Conservation (phyloP, 129 eudicot species). For the Silybum marianum region DNA sequence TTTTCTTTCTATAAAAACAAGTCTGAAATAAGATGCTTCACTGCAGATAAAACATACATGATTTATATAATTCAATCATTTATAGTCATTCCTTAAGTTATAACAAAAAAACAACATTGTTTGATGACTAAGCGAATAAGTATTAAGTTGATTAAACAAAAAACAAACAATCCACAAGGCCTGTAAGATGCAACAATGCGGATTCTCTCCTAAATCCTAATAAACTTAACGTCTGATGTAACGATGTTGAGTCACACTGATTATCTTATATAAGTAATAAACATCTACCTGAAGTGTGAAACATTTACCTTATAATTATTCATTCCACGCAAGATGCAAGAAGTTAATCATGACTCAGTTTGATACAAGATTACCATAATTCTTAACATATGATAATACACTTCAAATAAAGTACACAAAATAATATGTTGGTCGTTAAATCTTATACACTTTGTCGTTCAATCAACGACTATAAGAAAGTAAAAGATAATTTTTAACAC, state of each 20-base stretch:
- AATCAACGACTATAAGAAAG: conserved; percentile 10
- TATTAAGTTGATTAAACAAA: too few species aligned
- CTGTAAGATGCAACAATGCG: background rate
- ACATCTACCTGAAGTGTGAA: background rate
- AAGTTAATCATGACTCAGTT: background rate
- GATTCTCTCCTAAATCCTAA: background rate
- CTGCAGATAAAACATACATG: background rate
- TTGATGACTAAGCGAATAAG: too few species aligned
- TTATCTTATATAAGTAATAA: too few species aligned
- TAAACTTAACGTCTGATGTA: background rate
- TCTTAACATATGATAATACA: conserved; percentile 1
- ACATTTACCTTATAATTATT: too few species aligned
- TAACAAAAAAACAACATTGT: background rate
- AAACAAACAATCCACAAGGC: background rate
- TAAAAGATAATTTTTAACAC: conserved; percentile 17
- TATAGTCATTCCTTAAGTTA: background rate
- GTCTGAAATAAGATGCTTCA: too few species aligned
- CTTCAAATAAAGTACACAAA: background rate
- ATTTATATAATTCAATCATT: too few species aligned
- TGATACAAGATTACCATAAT: background rate
- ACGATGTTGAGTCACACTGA: background rate
- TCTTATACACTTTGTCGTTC: conserved; percentile 11
- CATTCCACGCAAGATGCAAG: background rate
- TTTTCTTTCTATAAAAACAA: too few species aligned
- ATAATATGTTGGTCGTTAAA: background rate